Conservation (phyloP, 768 basidiomycete species). For the Tylopilus sp. region DNA sequence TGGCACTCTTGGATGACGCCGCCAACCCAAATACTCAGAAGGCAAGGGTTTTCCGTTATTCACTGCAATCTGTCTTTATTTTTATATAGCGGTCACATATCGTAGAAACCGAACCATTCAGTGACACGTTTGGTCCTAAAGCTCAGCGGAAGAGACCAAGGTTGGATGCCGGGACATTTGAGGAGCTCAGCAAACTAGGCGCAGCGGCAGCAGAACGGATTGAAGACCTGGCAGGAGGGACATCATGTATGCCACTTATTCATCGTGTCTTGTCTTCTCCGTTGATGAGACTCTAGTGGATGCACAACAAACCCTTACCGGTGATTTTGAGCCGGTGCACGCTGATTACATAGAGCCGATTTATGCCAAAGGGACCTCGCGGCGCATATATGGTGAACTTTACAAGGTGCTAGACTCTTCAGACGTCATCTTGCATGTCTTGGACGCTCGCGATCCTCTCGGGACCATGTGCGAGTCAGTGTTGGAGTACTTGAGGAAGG, state of each 20-base stretch:
- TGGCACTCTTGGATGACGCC: slow-evolving; percentile 92
- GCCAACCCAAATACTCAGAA: slow-evolving; percentile 77
- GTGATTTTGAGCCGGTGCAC: slow-evolving; percentile 55
- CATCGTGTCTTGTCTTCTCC: not conserved
- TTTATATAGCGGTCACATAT: slow-evolving; percentile 77
- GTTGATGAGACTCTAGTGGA: slow-evolving; percentile 11
- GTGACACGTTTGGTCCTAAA: slow-evolving; percentile 93
- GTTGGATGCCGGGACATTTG: slow-evolving; percentile 86
- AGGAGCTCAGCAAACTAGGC: slow-evolving; percentile 75
- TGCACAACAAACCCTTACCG: slow-evolving; percentile 11
- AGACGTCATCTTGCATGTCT: slow-evolving; percentile 90
- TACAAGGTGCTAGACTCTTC: slow-evolving; percentile 99
- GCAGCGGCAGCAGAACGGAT: slow-evolving; percentile 51
- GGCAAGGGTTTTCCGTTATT: slow-evolving; percentile 36
- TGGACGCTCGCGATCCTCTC: slow-evolving; percentile 93
- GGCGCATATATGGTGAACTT: slow-evolving; percentile 94
- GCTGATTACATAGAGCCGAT: slow-evolving; percentile 87
- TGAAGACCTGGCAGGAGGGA: slow-evolving; percentile 35
- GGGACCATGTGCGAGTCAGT: slow-evolving; percentile 95
- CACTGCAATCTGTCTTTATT: not conserved
- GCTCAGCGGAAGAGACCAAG: slow-evolving; percentile 89
- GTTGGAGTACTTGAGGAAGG: slow-evolving; percentile 89
- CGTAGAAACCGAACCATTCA: slow-evolving; percentile 93
- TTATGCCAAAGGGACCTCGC: slow-evolving; percentile 92
- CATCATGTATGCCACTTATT: slow-evolving; percentile 38